A percentile compares a stretch with the other conserved stretches of the same genome.
Conservation (phyloP, 2,329 filamentous ascomycete species). For the Aspergillus fijiensis region DNA sequence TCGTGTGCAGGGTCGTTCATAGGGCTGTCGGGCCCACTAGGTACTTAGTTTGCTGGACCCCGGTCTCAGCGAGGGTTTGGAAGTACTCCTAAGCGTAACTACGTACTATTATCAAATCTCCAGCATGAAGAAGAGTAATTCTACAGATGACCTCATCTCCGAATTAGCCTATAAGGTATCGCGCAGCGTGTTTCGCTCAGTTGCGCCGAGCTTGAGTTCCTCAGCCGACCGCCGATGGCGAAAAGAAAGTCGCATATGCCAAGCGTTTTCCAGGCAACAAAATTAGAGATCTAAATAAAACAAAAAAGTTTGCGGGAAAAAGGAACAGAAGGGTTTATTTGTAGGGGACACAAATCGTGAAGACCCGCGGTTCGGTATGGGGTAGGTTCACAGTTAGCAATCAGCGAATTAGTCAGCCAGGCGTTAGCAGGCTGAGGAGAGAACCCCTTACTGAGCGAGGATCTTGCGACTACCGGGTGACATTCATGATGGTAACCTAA, state of each 20-base stretch:
- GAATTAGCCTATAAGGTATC: too few relatives aligned
- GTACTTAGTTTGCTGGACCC: neutral
- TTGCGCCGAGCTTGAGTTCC: neutral
- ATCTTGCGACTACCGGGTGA: neutral
- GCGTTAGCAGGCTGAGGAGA: too few relatives aligned
- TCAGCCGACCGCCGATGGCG: neutral
- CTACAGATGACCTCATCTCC: too few relatives aligned
- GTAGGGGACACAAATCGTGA: too few relatives aligned
- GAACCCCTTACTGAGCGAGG: neutral
- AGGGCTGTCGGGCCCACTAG: slow-evolving; percentile 5
- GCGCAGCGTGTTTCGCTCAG: neutral
- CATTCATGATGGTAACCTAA: slow-evolving; percentile 1
- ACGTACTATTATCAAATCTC: too few relatives aligned
- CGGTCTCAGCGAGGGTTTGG: neutral
- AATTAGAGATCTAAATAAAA: slow-evolving; percentile 1
- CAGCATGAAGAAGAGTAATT: too few relatives aligned
- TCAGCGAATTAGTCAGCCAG: too few relatives aligned
- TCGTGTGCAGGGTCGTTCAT: neutral
- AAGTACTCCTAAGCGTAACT: neutral
- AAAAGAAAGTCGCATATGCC: neutral
- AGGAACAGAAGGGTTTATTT: neutral
- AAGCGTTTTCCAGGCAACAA: slow-evolving; percentile 5
- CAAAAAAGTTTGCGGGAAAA: neutral
- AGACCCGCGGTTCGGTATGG: too few relatives aligned
- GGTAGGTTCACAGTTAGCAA: too few relatives aligned